Evolutionary conservation across 441 rosid species (phyloP).

Genomic region (Lepidium campestre): DNA sequence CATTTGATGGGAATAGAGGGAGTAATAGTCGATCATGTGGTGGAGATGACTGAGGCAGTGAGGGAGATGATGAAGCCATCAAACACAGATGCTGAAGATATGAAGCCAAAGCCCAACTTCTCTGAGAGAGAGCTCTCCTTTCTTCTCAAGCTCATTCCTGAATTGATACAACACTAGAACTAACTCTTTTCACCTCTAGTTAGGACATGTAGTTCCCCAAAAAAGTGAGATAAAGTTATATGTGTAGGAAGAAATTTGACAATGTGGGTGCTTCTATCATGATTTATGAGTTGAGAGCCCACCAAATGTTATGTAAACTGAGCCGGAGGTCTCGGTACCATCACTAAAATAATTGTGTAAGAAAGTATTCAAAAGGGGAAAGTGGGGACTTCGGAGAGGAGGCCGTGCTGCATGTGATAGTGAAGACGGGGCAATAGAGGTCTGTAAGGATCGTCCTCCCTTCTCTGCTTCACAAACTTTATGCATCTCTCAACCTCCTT

Average conservation of each 20-base stretch:
- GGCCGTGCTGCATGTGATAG: slow-evolving; percentile 55
- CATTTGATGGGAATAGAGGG: slow-evolving; percentile 85
- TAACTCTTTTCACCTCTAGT: neutral
- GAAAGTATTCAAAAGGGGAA: slow-evolving; percentile 26
- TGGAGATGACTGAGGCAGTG: slow-evolving; percentile 68
- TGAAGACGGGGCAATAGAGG: slow-evolving; percentile 49
- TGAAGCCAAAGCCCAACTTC: slow-evolving; percentile 49
- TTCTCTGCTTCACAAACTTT: slow-evolving; percentile 53
- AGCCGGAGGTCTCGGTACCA: neutral
- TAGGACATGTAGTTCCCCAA: neutral
- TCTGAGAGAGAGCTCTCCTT: slow-evolving; percentile 71
- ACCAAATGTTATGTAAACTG: neutral
- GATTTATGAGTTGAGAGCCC: slow-evolving; percentile 5
- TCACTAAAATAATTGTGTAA: neutral
- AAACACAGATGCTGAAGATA: slow-evolving; percentile 13
- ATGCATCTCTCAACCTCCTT: slow-evolving; percentile 68
- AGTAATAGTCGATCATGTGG: slow-evolving; percentile 76
- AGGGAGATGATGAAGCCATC: slow-evolving; percentile 48
- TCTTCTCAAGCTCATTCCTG: slow-evolving; percentile 81
- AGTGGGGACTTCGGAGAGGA: slow-evolving; percentile 55
- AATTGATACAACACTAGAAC: slow-evolving; percentile 50
- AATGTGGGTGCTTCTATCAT: neutral
- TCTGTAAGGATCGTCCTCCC: slow-evolving; percentile 74
- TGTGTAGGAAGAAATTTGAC: neutral
- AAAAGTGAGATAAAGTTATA: neutral